Conservation (phyloP, 2,329 filamentous ascomycete genomes). For the Colletotrichum tamarilloi region DNA sequence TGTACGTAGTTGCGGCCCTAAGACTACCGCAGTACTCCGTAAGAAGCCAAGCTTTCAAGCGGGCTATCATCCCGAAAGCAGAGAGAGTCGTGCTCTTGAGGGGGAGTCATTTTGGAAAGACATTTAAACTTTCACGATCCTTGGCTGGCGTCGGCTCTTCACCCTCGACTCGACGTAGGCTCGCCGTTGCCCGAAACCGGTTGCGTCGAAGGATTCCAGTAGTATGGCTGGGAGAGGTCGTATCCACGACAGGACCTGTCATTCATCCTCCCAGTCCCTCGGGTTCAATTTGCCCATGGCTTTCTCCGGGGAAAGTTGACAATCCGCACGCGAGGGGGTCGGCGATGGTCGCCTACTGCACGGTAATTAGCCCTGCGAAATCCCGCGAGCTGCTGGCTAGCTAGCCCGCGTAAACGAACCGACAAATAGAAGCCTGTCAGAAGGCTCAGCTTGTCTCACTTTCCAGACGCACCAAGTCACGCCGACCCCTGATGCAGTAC, state of each 20-base stretch:
- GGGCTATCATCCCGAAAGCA: not conserved
- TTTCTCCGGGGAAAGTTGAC: not conserved
- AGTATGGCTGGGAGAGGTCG: not conserved
- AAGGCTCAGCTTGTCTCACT: conserved; percentile 9
- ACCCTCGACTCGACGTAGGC: not conserved
- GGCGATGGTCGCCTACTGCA: not conserved
- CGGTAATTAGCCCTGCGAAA: not conserved
- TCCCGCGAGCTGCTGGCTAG: not conserved
- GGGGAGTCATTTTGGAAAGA: not conserved
- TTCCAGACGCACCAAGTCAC: conserved; percentile 15
- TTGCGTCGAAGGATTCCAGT: not conserved
- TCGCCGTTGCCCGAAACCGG: not conserved
- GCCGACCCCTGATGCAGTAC: not conserved
- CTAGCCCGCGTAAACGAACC: not conserved
- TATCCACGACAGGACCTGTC: not conserved
- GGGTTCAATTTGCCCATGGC: not conserved
- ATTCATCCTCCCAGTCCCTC: not conserved
- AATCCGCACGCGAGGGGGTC: not conserved
- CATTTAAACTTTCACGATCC: not conserved
- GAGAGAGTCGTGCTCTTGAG: not conserved
- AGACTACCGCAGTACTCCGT: no score
- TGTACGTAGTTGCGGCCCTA: not conserved
- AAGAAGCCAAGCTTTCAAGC: conserved; percentile 2
- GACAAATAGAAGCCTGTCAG: not conserved
- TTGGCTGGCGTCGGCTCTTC: no score